Evolutionary conservation across 192 early-diverging fungal species (phyloP), one percentile per base, ranked within the genome.

Genomic region (Linderina pennispora): DNA sequence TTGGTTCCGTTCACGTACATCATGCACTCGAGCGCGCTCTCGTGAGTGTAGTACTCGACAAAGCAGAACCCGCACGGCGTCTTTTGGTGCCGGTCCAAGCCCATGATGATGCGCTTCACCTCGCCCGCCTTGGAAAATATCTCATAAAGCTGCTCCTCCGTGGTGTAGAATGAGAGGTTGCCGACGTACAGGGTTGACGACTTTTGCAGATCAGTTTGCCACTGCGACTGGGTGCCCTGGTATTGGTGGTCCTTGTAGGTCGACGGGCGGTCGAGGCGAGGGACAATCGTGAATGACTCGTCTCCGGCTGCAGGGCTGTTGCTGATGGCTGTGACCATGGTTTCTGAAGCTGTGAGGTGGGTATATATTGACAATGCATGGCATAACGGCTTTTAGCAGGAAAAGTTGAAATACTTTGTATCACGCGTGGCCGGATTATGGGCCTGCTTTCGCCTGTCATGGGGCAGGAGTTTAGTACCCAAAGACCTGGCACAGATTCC

Each of bases 11-110:
- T 93, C 40, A 96, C 76, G 47, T 87, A 97, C 53, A 87, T 87
- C 85, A 94, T 85, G 53, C 89, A 92, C 53, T 91, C 87, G 21
- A 97, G 74, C n/a, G 94, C 90, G 47, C 87, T 84, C n/a, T 76
- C 71, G 33, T 85, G 88, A 38, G 86, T 80, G 62, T 96, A 98
- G 72, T 92, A 96, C 86, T 98, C 96, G 42, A 98, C 96, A 82
- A 98, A 98, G 61, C 96, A 98, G 69, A 98, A 98, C 9, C 96
- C 96, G 52, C 96, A 98, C 4, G 94, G 96, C 8, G 94, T 98
- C 62, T 92, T 90, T 57, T 84, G 79, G 47, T 83, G 78, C n/a
- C 87, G 77, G 60, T 95, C 91, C 5, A 98, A 77, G 0, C 96
- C 96, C 96, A 98, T 98, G 55, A 98, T 98, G 49, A 98, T 94